Evolutionary conservation across 306 rosid genomes (phyloP), one percentile per base, ranked within the genome.

Genomic region (Gastrolobium bilobum): DNA sequence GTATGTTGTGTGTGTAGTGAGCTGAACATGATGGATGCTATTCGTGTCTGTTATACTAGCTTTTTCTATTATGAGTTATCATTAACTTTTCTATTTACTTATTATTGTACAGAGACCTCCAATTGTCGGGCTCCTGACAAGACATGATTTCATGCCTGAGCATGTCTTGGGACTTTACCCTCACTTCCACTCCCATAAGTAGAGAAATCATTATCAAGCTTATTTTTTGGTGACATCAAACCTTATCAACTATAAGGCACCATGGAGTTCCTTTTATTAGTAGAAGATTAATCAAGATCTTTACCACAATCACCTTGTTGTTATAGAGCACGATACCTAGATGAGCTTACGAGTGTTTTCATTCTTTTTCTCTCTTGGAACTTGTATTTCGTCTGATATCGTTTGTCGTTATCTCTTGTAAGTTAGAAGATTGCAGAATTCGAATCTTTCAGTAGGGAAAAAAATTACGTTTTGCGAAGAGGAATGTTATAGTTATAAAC

Each of bases 131-230:
- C 90, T 92, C 67, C 79, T 92, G 44, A 92, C 93, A 0, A 74
- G 97, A 66, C 97, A 92, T 33, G 91, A 92, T 76, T 88, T 92
- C 83, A 87, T 90, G 97, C 82, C 88, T 0, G 93, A 87, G 76
- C 94, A 90, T 57, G 29, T 90, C 38, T 69, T 88, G 78, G 88
- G 91, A 74, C 90, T 90, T n/a, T 85, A 88, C 79, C 91, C 91
- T 8, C 86, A 87, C 29, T 78, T 87, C 68, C 76, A 80, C 15
- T 85, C 82, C 52, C 86, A 73, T 39, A 70, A 80, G 64, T 80
- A 76, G 81, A 74, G 61, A 38, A 20, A 20, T 20, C 26, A 20
- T 20, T 20, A 20, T 20, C 26, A 20, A 20, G 26, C 26, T 0
- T 0, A 20, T 20, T 20, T 20, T 20, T 20, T 20, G 34, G 39